Conservation (phyloP, 371 early-diverging fungal species). For the Saksenaea vasiformis region DNA sequence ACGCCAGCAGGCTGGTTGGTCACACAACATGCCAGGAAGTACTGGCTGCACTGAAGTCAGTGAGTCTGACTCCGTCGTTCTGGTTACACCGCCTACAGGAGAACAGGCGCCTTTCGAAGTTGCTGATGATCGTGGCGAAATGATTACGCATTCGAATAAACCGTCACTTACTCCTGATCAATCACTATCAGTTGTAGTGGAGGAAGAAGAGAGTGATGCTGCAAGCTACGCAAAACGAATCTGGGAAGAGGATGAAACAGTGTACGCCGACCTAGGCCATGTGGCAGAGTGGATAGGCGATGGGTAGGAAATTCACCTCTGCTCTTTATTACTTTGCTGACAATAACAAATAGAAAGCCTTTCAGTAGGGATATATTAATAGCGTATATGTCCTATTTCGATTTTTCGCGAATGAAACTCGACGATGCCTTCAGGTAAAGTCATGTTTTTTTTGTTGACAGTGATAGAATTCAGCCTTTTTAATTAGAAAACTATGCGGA, state of each 20-base stretch:
- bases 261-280: slow-evolving; percentile 30
- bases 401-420: slow-evolving; percentile 70
- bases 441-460: neutral
- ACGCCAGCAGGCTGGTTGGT: neutral
- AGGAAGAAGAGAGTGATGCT: slow-evolving; percentile 10
- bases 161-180: neutral
- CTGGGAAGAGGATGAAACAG: slow-evolving; percentile 44
- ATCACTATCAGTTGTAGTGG: neutral
- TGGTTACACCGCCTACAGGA: slow-evolving; percentile 13
- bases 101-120: neutral
- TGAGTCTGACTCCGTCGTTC: slow-evolving; percentile 12
- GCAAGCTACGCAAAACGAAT: slow-evolving; percentile 35
- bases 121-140: neutral
- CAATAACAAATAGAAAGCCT: slow-evolving; percentile 24
- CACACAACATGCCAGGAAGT: neutral
- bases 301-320: slow-evolving; percentile 36
- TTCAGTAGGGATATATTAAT: slow-evolving; percentile 60
- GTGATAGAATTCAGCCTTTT: neutral
- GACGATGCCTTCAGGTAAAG: slow-evolving; percentile 76
- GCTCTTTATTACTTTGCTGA: slow-evolving; percentile 4
- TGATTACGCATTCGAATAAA: neutral
- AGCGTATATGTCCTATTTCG: slow-evolving; percentile 75
- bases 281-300: slow-evolving; percentile 48
- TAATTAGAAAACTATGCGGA: slow-evolving; percentile 60
- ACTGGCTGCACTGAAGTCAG: slow-evolving; percentile 15